Base-by-base conservation (phyloP, 768 basidiomycete genomes). In the Tricholoma flavovirens region DNA sequence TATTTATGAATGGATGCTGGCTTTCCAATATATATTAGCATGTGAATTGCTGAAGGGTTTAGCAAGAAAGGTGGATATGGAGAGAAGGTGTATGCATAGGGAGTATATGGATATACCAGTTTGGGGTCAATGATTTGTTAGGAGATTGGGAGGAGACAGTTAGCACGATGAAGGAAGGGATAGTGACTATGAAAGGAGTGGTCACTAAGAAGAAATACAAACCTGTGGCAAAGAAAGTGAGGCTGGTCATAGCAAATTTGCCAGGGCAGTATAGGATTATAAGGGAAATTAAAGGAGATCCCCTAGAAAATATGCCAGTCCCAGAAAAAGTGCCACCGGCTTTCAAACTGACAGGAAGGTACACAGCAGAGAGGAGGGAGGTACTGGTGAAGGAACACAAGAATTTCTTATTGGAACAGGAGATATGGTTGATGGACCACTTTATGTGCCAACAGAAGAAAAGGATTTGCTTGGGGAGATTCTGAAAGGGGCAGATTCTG, bases 381-480 rank as follows among this genome's bases (percentile, higher is more conserved):
- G 53, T 53, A 0, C 45, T 67, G 2, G 60, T 67, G 1, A 36
- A 62, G 0, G 58, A 59, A 5, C 51, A 62, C 4, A 29, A 45
- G 0, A 58, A 52, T 1, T 77, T 77, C 52, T 64, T 79, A 0
- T 67, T 54, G 62, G 60, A 63, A 0, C 69, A 71, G 19, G 74
- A 77, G 45, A 55, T 58, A 4, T 63, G 62, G 7, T 55, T 77
- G 3, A 22, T 71, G 0, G 66, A 74, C 29, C 62, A 73, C n/a
- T n/a, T n/a, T n/a, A n/a, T n/a, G n/a, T n/a, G n/a, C n/a, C n/a
- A n/a, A n/a, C n/a, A n/a, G n/a, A n/a, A 48, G 75, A 2, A 61
- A 78, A 54, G 73, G 56, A 0, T 73, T 80, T 32, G 74, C 77
- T 0, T 80, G 73, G 75, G 56, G 69, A 2, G 71, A 77, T 8